Evolutionary conservation across 495 filamentous ascomycete species (phyloP).

Genomic region (Penicillium cataractarum): DNA sequence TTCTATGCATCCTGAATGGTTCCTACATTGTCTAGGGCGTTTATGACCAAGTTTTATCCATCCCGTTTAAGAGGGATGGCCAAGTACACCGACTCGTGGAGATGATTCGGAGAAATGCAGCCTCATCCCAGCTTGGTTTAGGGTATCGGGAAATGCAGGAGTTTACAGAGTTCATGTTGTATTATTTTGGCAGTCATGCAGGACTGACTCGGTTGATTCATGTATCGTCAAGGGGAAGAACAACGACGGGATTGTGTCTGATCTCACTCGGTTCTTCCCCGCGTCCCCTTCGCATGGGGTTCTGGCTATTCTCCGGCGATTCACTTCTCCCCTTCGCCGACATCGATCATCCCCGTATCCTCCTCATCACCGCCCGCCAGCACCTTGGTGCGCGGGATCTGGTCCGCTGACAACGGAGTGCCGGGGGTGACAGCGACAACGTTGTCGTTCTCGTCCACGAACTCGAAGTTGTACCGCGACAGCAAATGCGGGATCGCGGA

Average conservation of each 20-base stretch:
- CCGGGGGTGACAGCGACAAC: constrained; percentile 88
- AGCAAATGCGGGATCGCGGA: constrained; percentile 94
- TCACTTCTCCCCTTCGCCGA: constrained; percentile 32
- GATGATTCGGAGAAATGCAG: background rate
- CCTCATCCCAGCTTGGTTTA: background rate
- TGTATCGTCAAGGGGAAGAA: background rate
- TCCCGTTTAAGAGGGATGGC: background rate
- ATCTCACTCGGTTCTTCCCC: background rate
- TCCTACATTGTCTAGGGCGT: background rate
- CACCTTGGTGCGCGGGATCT: constrained; percentile 66
- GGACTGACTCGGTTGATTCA: background rate
- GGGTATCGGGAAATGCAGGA: background rate
- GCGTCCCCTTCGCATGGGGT: background rate
- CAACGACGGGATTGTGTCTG: background rate
- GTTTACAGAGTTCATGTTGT: background rate
- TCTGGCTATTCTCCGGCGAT: constrained; percentile 16
- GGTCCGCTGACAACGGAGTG: constrained; percentile 43
- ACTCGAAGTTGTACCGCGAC: constrained; percentile 95
- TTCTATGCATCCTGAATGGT: background rate
- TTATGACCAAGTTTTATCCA: background rate
- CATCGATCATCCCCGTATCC: constrained; percentile 48
- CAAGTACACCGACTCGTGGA: background rate
- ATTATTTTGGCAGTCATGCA: background rate
- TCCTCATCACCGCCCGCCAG: constrained; percentile 66
- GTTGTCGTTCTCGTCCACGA: constrained; percentile 92